These are phyloP conservation scores for Boechera stricta DNA, from an alignment of 345 rosid genomes.

Conservation along the genomic window DNA sequence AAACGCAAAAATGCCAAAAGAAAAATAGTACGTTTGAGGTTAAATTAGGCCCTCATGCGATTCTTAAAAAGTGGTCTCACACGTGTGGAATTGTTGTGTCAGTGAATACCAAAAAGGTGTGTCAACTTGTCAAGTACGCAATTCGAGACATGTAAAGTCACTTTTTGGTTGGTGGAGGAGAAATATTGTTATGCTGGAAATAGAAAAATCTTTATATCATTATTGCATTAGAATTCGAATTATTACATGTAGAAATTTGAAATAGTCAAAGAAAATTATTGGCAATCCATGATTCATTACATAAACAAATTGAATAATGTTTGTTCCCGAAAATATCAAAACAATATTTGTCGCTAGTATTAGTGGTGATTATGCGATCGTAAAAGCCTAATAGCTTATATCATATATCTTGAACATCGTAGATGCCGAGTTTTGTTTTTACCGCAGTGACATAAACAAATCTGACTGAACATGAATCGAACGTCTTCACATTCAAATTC, in stretches of 20 bases:
- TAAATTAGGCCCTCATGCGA: background rate
- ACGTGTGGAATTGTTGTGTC: constrained; percentile 12
- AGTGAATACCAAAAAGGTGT: background rate
- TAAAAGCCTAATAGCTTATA: too few species aligned
- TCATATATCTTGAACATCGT: too few species aligned
- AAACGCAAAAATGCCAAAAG: background rate
- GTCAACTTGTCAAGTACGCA: background rate
- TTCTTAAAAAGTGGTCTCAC: background rate
- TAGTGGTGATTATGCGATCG: too few species aligned
- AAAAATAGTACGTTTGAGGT: too few species aligned
- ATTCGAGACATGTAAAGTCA: background rate
- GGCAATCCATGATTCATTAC: too few species aligned
- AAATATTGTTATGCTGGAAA: too few species aligned
- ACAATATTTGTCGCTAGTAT: too few species aligned
- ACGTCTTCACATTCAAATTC: background rate
- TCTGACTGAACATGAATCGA: background rate
- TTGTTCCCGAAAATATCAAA: too few species aligned
- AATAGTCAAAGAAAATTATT: background rate
- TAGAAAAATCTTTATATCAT: too few species aligned
- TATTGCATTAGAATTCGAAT: background rate
- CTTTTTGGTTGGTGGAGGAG: background rate
- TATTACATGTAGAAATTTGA: background rate
- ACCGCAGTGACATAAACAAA: too few species aligned
- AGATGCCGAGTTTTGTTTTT: too few species aligned
- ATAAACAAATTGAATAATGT: too few species aligned